phyloP scores from a whole-genome alignment of 306 rosid genomes.

The Casuarina cunninghamiana region DNA sequence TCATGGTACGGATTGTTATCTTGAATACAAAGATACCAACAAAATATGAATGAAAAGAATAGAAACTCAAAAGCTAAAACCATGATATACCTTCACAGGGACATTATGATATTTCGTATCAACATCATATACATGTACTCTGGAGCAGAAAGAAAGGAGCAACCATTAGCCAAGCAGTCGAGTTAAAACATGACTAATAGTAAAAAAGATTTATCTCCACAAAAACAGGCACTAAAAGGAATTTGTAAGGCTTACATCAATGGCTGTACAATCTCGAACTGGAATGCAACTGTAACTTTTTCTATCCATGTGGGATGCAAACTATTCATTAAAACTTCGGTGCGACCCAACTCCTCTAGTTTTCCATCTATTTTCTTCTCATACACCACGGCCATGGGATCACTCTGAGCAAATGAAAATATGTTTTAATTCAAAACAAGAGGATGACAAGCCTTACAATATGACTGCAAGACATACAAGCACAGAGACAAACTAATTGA shows the following conservation, averaged over 20 bases:
- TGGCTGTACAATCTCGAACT: conserved; percentile 75
- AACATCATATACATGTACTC: conserved; percentile 76
- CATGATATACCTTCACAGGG: conserved; percentile 61
- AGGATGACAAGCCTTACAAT: not conserved
- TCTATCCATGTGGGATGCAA: conserved; percentile 73
- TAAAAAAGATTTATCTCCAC: conserved; percentile 11
- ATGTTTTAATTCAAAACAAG: not conserved
- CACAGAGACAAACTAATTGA: not conserved
- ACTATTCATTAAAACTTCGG: conserved; percentile 73
- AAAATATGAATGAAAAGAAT: not conserved
- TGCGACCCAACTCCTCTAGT: conserved; percentile 76
- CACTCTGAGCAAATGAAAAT: conserved; percentile 32
- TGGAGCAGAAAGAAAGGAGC: conserved; percentile 31
- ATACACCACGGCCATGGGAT: conserved; percentile 73
- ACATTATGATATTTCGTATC: conserved; percentile 65
- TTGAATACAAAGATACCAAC: not conserved
- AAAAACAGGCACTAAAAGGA: not conserved
- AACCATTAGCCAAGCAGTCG: not conserved
- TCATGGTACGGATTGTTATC: not conserved
- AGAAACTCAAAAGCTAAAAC: not conserved
- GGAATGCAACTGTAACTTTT: conserved; percentile 66
- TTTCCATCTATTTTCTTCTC: conserved; percentile 54
- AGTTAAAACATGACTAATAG: conserved; percentile 5
- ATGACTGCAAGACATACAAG: not conserved
- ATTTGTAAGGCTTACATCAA: conserved; percentile 54